Conservation (phyloP, 345 rosid species). For the Brassica napus region Da-Ae NC_063439.1:23933001-23933500, state of each 20-base stretch:
- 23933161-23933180: conserved; percentile 68
- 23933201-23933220: conserved; percentile 74
- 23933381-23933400: conserved; percentile 85
- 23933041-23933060: conserved; percentile 48
- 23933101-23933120: neutral
- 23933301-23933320: neutral
- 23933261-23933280: neutral
- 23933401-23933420: conserved; percentile 83
- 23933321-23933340: neutral
- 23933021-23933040: conserved; percentile 58
- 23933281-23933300: neutral
- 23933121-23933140: conserved; percentile 31
- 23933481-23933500: conserved; percentile 88
- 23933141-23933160: conserved; percentile 60
- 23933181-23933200: conserved; percentile 86
- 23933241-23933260: neutral
- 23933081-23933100: neutral
- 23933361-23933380: conserved; percentile 97
- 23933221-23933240: conserved; percentile 56
- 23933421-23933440: conserved; percentile 88
- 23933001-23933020: conserved; percentile 64
- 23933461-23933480: conserved; percentile 87
- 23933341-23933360: conserved; percentile 31
- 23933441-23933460: conserved; percentile 94
- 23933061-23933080: neutral